Evolutionary conservation across 225 moss, liverwort and hornwort genomes (phyloP).

Genomic region (Ulota crispa): DNA sequence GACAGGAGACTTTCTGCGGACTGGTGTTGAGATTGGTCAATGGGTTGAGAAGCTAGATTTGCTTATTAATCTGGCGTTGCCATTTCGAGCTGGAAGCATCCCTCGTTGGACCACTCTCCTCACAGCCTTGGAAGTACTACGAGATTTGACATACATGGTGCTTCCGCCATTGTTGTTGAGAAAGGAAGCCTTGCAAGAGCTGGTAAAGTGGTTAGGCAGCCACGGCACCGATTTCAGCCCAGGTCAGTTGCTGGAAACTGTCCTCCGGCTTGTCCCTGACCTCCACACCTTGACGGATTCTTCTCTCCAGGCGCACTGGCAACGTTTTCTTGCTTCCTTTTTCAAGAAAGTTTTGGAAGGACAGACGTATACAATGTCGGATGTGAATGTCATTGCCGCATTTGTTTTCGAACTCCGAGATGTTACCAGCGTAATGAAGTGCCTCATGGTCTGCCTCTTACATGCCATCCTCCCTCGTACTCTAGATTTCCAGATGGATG

Average conservation of each 20-base stretch:
- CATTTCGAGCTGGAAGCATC: conserved; percentile 18
- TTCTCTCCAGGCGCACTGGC: conserved; percentile 16
- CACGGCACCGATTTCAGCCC: conserved; percentile 38
- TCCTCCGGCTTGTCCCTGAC: conserved; percentile 34
- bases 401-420: conserved; percentile 37
- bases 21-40: conserved; percentile 5
- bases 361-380: conserved; percentile 20
- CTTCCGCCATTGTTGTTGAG: conserved; percentile 37
- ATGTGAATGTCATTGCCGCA: conserved; percentile 42
- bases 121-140: conserved; percentile 43
- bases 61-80: conserved; percentile 45
- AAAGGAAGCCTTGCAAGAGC: conserved; percentile 17
- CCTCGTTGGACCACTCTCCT: conserved; percentile 34
- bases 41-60: conserved; percentile 47
- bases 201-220: conserved; percentile 41
- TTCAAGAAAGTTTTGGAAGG: conserved; percentile 41
- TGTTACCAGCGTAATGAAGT: conserved; percentile 46
- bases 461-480: conserved; percentile 28
- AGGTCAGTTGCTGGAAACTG: conserved; percentile 41
- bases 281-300: neutral
- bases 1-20: conserved; percentile 24
- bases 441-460: conserved; percentile 31
- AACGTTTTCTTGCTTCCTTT: too few relatives aligned
- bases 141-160: conserved; percentile 39
- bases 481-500: conserved; percentile 25